Base-by-base conservation (phyloP, 352 stramenopile genomes). In the Phytophthora agathidicida region DNA sequence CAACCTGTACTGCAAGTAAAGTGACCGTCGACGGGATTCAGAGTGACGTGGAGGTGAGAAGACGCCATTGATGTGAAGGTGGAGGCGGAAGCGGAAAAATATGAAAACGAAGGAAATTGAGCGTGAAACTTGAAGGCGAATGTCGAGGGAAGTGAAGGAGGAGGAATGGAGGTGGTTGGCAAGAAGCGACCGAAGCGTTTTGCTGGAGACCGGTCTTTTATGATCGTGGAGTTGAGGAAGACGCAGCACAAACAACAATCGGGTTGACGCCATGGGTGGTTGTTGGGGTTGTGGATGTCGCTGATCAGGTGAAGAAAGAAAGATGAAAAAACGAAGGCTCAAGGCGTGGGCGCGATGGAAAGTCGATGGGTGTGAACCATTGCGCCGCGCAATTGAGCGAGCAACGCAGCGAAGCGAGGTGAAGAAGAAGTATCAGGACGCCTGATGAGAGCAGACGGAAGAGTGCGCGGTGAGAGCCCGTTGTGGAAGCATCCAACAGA, bases 1-100 rank as follows among this genome's bases (percentile, higher is more conserved):
- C 42, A 98, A 98, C 76, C 66, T 99, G 28, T 99, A 99, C 77
- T 98, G 97, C 71, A 95, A 95, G 72, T 95, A 94, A 60, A 51
- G 11, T 14, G 16, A 8, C 10, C 28, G 22, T 54, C 13, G 5
- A 33, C 14, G 39, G 35, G 33, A 48, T 20, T 59, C 16, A 37
- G 35, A 8, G 17, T 45, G 24, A 41, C 24, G 46, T 52, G 28
- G 11, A 23, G 24, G 35, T 28, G 33, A 66, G 49, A 50, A 35
- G 28, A 46, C 30, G 39, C 43, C 31, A 45, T 28, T 3, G 23
- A 46, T 45, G 23, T 24, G 32, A 41, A 52, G 44, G 23, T 5
- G 32, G 41, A 22, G 35, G 7, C 19, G n/a, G 36, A 47, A 7
- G 20, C 1, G 30, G 5, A 35, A 52, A 10, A 43, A 19, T 37